These are phyloP conservation scores for Aspergillus thermomutatus DNA, from an alignment of 2,329 filamentous ascomycete species.

Conservation along the genomic window DNA sequence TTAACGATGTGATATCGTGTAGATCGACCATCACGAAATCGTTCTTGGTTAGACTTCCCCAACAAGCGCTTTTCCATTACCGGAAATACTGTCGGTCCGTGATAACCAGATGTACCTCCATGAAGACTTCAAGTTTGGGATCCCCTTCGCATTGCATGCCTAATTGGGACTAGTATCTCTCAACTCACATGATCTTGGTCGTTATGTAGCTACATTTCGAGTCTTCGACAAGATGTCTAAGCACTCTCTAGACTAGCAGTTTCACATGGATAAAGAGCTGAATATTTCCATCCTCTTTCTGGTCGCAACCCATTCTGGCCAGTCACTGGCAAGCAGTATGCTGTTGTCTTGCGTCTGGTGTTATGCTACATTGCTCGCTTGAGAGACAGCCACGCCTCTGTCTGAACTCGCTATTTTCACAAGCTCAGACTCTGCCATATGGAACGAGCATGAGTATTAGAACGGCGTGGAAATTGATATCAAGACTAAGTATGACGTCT, in stretches of 20 bases:
- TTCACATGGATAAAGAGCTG: background rate
- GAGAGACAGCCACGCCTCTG: too few relatives aligned
- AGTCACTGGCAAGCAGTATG: background rate
- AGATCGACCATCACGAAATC: background rate
- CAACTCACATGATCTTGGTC: background rate
- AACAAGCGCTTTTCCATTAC: background rate
- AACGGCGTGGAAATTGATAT: too few relatives aligned
- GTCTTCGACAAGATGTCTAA: background rate
- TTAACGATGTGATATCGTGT: background rate
- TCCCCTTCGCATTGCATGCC: background rate
- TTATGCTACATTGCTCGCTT: background rate
- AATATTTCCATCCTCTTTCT: background rate
- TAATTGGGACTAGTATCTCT: background rate
- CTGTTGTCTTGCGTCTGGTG: background rate
- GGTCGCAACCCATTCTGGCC: background rate
- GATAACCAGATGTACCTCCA: background rate
- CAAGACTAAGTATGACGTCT: background rate
- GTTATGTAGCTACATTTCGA: background rate
- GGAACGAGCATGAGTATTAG: too few relatives aligned
- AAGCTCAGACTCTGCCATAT: too few relatives aligned
- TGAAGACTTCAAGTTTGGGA: background rate
- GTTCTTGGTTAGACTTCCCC: background rate
- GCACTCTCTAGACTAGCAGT: background rate
- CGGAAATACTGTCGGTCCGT: background rate
- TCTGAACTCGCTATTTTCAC: too few relatives aligned